These are phyloP conservation scores for Fremontodendron californicum DNA, from an alignment of 345 rosid species.

Conservation along the genomic window DNA sequence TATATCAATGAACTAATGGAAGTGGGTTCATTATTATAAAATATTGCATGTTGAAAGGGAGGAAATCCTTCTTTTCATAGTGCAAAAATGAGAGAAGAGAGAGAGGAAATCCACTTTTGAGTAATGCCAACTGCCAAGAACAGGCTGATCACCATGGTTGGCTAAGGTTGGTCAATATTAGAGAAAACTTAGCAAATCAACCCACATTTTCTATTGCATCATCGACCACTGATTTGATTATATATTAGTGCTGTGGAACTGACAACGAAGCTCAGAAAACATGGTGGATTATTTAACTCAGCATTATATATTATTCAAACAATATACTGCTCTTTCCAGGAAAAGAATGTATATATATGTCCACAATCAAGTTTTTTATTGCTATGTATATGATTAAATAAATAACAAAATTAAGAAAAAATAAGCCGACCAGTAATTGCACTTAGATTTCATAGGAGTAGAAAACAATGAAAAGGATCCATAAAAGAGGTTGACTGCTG, in stretches of 20 bases:
- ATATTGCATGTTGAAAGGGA: too few relatives aligned
- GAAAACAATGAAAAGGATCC: background rate
- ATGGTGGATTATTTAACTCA: background rate
- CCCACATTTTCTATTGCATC: too few relatives aligned
- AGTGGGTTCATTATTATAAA: background rate
- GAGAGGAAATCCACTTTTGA: background rate
- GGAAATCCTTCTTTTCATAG: too few relatives aligned
- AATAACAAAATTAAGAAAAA: background rate
- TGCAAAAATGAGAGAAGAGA: background rate
- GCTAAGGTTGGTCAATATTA: too few relatives aligned
- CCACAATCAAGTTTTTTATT: background rate
- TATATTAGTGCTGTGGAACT: constrained; percentile 6
- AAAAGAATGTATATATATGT: too few relatives aligned
- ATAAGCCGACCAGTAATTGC: background rate
- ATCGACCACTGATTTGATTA: background rate
- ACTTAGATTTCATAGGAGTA: background rate
- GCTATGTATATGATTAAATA: background rate
- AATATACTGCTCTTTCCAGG: too few relatives aligned
- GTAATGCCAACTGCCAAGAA: background rate
- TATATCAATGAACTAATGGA: background rate
- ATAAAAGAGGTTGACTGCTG: background rate
- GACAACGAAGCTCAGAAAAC: background rate
- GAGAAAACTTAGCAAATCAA: too few relatives aligned
- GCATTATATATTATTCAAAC: background rate
- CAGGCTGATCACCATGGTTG: too few relatives aligned